Conservation (phyloP, 352 stramenopile species). For the Aphanomyces euteiches region DNA sequence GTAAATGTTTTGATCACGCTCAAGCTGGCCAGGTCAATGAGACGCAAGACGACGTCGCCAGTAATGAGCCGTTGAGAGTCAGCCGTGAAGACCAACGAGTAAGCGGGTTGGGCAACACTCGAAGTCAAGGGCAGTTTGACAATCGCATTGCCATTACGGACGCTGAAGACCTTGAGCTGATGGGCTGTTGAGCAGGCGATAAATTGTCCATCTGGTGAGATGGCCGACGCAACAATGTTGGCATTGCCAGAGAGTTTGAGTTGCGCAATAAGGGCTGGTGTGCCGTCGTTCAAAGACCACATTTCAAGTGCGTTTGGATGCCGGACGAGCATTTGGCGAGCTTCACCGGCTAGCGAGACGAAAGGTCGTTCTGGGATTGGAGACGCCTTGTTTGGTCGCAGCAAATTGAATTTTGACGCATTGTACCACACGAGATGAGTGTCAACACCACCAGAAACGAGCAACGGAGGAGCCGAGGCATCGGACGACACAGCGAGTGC, state of each 20-base stretch:
- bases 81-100: constrained; percentile 30
- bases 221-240: constrained; percentile 79
- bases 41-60: constrained; percentile 55
- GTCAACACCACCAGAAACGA: constrained; percentile 91
- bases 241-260: constrained; percentile 68
- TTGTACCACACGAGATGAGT: constrained; percentile 92
- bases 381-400: constrained; percentile 83
- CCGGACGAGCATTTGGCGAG: constrained; percentile 70
- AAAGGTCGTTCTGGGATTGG: constrained; percentile 80
- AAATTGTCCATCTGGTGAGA: constrained; percentile 82
- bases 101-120: constrained; percentile 30
- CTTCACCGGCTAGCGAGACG: constrained; percentile 58
- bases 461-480: constrained; percentile 43
- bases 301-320: constrained; percentile 65
- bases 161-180: constrained; percentile 85
- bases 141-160: constrained; percentile 44
- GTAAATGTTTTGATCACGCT: constrained; percentile 72
- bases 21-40: constrained; percentile 67
- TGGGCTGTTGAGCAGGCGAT: constrained; percentile 81
- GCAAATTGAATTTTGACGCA: constrained; percentile 74
- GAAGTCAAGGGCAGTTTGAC: constrained; percentile 49
- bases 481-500: constrained; percentile 68
- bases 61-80: constrained; percentile 60
- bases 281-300: constrained; percentile 48
- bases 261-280: constrained; percentile 63